These are phyloP conservation scores for Acanthamoeba healyi DNA, from an alignment of 208 protist species.

Conservation along the genomic window DNA sequence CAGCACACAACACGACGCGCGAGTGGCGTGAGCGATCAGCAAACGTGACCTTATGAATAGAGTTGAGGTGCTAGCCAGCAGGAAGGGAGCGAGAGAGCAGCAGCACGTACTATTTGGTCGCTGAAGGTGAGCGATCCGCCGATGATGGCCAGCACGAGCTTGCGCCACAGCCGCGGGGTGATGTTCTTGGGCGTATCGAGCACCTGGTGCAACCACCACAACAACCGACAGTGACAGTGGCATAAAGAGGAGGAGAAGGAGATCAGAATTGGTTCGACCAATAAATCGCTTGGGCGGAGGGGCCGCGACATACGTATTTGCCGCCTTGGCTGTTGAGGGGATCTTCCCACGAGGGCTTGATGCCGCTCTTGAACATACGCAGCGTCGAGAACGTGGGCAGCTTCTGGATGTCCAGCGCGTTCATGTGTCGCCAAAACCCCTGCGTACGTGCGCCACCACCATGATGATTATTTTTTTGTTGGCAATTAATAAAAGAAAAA, in stretches of 20 bases:
- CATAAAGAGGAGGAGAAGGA: neutral
- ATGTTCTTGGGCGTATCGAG: slow-evolving; percentile 40
- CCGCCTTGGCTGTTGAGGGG: slow-evolving; percentile 49
- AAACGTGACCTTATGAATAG: too few species aligned
- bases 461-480: too few species aligned
- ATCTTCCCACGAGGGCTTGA: slow-evolving; percentile 70
- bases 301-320: slow-evolving; percentile 23
- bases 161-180: slow-evolving; percentile 34
- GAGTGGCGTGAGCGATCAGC: too few species aligned
- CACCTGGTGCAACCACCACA: too few species aligned
- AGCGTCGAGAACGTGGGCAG: slow-evolving; percentile 46
- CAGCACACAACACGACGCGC: neutral
- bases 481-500: neutral
- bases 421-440: slow-evolving; percentile 73
- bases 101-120: slow-evolving; percentile 11
- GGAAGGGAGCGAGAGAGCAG: neutral
- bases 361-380: slow-evolving; percentile 60
- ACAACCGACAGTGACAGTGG: too few species aligned
- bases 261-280: neutral
- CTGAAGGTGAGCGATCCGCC: neutral
- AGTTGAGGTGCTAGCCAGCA: neutral
- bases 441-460: too few species aligned
- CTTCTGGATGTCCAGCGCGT: slow-evolving; percentile 34
- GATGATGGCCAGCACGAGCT: slow-evolving; percentile 43
- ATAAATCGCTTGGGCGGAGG: too few species aligned